Conservation (phyloP, 2,329 filamentous ascomycete species). For the Pleoardoris graminearum region DNA sequence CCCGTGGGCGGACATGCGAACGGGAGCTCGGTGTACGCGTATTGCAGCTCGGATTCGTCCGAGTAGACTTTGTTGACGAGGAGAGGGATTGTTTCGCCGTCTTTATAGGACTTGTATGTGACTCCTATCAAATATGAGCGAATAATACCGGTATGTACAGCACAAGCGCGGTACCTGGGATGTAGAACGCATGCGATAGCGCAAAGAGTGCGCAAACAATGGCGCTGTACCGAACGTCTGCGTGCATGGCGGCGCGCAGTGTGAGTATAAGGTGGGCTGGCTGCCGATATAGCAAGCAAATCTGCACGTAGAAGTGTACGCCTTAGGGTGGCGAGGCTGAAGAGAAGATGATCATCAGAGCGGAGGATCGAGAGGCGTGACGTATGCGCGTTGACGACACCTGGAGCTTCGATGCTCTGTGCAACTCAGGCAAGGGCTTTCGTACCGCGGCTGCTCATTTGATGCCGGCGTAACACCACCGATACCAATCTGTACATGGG, state of each 20-base stretch:
- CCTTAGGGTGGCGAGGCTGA: background rate
- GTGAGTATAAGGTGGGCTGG: background rate
- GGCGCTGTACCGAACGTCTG: slow-evolving; percentile 15
- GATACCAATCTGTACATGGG: background rate
- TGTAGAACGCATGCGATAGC: slow-evolving; percentile 72
- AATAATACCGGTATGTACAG: slow-evolving; percentile 61
- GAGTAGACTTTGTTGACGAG: slow-evolving; percentile 92
- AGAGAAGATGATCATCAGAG: background rate
- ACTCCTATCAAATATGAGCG: slow-evolving; percentile 60
- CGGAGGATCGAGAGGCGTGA: background rate
- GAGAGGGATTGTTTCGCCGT: slow-evolving; percentile 78
- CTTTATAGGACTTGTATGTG: slow-evolving; percentile 78
- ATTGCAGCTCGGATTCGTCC: slow-evolving; percentile 86
- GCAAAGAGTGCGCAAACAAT: slow-evolving; percentile 31
- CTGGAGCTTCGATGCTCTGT: background rate
- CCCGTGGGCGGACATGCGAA: slow-evolving; percentile 83
- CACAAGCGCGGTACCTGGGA: slow-evolving; percentile 77
- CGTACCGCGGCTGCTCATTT: background rate
- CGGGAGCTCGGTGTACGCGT: slow-evolving; percentile 85
- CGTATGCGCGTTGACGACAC: background rate
- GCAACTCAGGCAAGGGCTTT: background rate
- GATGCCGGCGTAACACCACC: background rate
- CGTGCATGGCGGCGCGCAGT: slow-evolving; percentile 17
- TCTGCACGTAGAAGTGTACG: background rate
- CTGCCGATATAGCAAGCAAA: background rate